Conservation (phyloP, 108 stramenopile species). For the Thalassiosira profunda region DNA sequence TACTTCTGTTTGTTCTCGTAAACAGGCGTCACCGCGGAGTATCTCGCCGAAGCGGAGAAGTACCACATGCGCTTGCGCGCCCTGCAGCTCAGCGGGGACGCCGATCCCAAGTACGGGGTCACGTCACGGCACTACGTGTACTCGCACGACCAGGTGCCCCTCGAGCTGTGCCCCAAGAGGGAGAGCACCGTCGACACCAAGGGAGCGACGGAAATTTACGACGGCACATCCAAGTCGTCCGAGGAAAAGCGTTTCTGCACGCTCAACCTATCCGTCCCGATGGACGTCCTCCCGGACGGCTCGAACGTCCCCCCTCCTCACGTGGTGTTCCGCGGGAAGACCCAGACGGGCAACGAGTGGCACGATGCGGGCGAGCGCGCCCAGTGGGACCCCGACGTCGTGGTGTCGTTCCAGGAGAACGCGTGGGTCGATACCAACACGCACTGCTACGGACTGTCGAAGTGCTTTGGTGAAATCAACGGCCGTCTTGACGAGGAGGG, state of each 20-base stretch:
- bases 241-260: conserved; percentile 3
- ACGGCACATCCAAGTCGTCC: neutral
- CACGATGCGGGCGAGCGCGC: neutral
- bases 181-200: neutral
- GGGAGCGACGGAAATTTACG: neutral
- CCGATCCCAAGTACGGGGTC: neutral
- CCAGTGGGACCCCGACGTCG: neutral
- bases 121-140: neutral
- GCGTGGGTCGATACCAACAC: neutral
- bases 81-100: neutral
- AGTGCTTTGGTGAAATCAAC: neutral
- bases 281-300: neutral
- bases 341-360: neutral
- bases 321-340: neutral
- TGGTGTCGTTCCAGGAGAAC: neutral
- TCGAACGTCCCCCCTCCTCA: neutral
- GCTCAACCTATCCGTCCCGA: neutral
- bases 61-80: neutral
- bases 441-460: neutral
- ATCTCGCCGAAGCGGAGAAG: too few relatives aligned
- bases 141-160: neutral
- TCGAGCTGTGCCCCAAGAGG: neutral
- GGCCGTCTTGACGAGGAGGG: neutral
- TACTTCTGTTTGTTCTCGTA: too few relatives aligned
- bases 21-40: too few relatives aligned